Base-by-base conservation (phyloP, 2,329 filamentous ascomycete genomes). In the Chaetomium olivaceum region DNA sequence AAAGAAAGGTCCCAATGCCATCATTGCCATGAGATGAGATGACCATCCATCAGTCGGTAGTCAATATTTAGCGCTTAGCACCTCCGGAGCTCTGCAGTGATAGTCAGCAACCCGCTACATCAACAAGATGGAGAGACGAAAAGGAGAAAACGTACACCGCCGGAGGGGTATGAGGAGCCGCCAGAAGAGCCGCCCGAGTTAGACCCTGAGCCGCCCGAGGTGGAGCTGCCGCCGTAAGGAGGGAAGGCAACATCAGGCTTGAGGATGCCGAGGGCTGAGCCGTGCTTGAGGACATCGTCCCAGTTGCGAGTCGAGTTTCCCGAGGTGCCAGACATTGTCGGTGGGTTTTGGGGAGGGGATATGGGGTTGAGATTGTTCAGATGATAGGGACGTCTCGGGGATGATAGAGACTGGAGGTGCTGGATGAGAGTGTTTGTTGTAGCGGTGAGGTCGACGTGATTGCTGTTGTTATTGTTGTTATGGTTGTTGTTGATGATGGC, bases 231-330 rank as follows among this genome's bases (percentile, higher is more conserved):
- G 9, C 67, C 64, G 23, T 63, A 65, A 0, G 64, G 64, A 31
- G 61, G 56, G 25, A 69, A 64, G 48, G 62, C 62, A 14, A 69
- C 64, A 39, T 69, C 67, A 7, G 67, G 62, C 55, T 65, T 69
- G 57, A 69, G 52, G 55, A 69, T 69, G 39, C 67, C 46, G n/a
- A 69, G 60, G 4, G 67, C 67, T 1, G 67, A 69, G 6, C 64
- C 62, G 48, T 67, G 67, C 58, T 67, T 67, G 57, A 69, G 67
- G 16, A 69, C 23, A 19, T 69, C 67, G 36, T 69, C 46, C 67
- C 67, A 69, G 62, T 69, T 61, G 52, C 56, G 61, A 29, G 62
- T 61, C 19, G 62, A 62, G 60, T 36, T 50, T 25, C 60, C 54
- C 14, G 59, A 57, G 55, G 7, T 63, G 39, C 52, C 54, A 52